phyloP scores from a whole-genome alignment of 1,284 basidiomycete species.

The Hortiboletus rubellus region DNA sequence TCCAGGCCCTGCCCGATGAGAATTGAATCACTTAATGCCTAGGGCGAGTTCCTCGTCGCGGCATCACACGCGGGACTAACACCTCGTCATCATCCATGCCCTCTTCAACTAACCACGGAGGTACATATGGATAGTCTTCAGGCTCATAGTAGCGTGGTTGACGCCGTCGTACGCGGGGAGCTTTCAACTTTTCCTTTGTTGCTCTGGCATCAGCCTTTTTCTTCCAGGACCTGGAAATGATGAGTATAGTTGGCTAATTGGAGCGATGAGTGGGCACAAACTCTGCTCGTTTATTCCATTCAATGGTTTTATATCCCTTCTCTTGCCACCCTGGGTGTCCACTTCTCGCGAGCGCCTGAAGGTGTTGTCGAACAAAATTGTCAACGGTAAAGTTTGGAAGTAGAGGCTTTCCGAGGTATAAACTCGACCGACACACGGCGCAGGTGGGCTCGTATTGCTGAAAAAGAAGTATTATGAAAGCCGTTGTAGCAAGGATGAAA shows the following conservation, averaged over 20 bases:
- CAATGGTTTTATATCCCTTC: conserved; percentile 42
- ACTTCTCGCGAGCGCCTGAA: conserved; percentile 40
- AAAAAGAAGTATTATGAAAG: conserved; percentile 7
- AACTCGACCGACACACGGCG: conserved; percentile 47
- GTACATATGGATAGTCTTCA: conserved; percentile 10
- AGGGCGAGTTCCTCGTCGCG: conserved; percentile 20
- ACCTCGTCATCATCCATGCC: conserved; percentile 2
- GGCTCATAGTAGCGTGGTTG: conserved; percentile 14
- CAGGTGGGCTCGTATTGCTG: conserved; percentile 43
- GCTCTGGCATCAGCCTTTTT: conserved; percentile 10
- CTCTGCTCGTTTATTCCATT: conserved; percentile 49
- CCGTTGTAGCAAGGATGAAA: not conserved
- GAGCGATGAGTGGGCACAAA: conserved; percentile 28
- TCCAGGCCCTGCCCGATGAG: not conserved
- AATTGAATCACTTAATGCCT: conserved; percentile 9
- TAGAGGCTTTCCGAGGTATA: conserved; percentile 41
- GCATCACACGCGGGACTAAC: conserved; percentile 1
- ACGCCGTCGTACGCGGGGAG: conserved; percentile 10
- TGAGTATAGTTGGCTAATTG: not conserved
- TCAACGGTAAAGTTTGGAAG: conserved; percentile 55
- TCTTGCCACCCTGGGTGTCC: conserved; percentile 47
- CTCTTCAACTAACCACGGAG: conserved; percentile 8
- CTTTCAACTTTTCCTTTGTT: conserved; percentile 19
- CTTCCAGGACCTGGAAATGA: conserved; percentile 31
- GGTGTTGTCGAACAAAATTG: conserved; percentile 49